Percentiles rank a stretch among this genome's conserved stretches.
phyloP scores from a whole-genome alignment of 1,139 yeast genomes.

The Pichia sp. region DNA sequence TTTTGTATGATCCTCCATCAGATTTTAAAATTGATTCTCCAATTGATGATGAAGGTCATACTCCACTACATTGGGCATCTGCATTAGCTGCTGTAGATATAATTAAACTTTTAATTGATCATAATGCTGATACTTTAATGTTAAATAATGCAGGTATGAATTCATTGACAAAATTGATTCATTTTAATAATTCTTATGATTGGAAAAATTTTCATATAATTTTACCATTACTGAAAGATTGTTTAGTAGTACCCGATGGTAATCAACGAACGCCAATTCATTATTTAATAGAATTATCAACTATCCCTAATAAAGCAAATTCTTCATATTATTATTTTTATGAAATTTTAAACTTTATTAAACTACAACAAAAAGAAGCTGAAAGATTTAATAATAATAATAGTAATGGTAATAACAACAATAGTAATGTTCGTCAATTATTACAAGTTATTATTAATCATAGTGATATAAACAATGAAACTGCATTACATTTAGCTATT shows the following conservation, averaged over 20 bases:
- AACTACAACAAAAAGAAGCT: constrained; percentile 27
- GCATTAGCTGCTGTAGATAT: constrained; percentile 79
- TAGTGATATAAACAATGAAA: constrained; percentile 63
- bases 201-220: constrained; percentile 67
- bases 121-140: constrained; percentile 72
- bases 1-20: constrained; percentile 65
- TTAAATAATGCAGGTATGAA: constrained; percentile 77
- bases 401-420: constrained; percentile 18
- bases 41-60: constrained; percentile 93
- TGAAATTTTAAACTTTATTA: constrained; percentile 31
- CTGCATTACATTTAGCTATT: constrained; percentile 61
- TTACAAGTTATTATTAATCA: constrained; percentile 60
- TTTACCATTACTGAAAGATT: constrained; percentile 62
- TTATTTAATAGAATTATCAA: constrained; percentile 58
- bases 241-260: constrained; percentile 65
- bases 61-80: constrained; percentile 96
- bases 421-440: constrained; percentile 34
- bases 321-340: constrained; percentile 36
- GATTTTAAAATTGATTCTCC: constrained; percentile 81
- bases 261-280: constrained; percentile 72
- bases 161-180: constrained; percentile 74
- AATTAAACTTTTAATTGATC: constrained; percentile 57
- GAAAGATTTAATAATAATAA: constrained; percentile 22
- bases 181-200: constrained; percentile 85
- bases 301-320: constrained; percentile 41